phyloP scores from a whole-genome alignment of 495 filamentous ascomycete species.

The Oidiodendron maius region DNA sequence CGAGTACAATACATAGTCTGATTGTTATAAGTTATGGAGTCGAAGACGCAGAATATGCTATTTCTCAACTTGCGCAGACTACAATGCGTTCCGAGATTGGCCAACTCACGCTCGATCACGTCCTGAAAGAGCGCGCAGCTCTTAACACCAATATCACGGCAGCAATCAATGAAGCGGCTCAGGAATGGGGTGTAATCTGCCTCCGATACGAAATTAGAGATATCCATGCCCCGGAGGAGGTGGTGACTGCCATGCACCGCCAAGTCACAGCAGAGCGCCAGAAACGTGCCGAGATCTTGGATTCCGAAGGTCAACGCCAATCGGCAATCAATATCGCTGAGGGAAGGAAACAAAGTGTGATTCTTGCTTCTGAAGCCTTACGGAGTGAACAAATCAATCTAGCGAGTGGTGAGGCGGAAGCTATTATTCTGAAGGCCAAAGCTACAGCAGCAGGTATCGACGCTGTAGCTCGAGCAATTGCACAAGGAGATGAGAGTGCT shows the following conservation, averaged over 20 bases:
- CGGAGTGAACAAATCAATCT: constrained; percentile 86
- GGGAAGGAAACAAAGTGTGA: constrained; percentile 90
- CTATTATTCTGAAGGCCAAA: constrained; percentile 76
- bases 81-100: constrained; percentile 99
- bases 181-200: constrained; percentile 94
- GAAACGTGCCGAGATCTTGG: constrained; percentile 95
- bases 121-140: constrained; percentile 89
- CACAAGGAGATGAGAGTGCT: constrained; percentile 62
- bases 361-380: constrained; percentile 91
- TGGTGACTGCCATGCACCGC: constrained; percentile 95
- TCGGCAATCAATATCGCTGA: constrained; percentile 98
- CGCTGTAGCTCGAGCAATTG: constrained; percentile 69
- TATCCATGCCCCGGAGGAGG: constrained; percentile 89
- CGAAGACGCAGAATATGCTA: constrained; percentile 97
- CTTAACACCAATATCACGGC: constrained; percentile 97
- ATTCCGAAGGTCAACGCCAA: constrained; percentile 92
- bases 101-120: constrained; percentile 92
- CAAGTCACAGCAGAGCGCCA: constrained; percentile 95
- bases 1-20: neutral
- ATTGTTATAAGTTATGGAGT: constrained; percentile 72
- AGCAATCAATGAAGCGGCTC: constrained; percentile 95
- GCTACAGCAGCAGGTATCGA: constrained; percentile 88
- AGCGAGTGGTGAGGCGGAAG: constrained; percentile 87
- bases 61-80: constrained; percentile 94
- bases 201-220: constrained; percentile 97